These are phyloP conservation scores for Macaranga tanarius DNA, from an alignment of 441 rosid species.

Conservation along the genomic window DNA sequence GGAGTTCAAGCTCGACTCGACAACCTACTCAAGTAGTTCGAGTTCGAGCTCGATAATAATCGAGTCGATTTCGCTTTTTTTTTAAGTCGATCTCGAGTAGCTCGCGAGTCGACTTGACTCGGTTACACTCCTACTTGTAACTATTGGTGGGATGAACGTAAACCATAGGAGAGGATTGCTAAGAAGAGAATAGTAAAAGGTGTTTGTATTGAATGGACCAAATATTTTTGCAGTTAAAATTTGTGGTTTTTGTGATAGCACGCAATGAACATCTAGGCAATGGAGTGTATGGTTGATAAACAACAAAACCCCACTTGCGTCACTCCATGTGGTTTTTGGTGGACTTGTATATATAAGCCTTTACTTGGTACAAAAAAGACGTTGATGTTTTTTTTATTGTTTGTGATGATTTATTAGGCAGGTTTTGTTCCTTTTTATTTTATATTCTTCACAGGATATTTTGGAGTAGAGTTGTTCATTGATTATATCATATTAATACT, in stretches of 20 bases:
- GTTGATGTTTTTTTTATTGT: no score
- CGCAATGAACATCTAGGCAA: not conserved
- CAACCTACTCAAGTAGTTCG: no score
- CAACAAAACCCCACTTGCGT: slow-evolving; percentile 22
- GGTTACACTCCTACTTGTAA: no score
- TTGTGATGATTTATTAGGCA: not conserved
- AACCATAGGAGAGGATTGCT: not conserved
- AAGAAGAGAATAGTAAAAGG: not conserved
- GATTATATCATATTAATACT: no score
- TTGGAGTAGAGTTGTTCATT: not conserved
- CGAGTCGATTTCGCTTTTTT: no score
- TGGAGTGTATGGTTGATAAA: slow-evolving; percentile 11
- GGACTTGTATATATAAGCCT: not conserved
- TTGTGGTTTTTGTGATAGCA: slow-evolving; percentile 5
- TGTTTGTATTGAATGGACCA: not conserved
- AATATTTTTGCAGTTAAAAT: not conserved
- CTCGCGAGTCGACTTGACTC: no score
- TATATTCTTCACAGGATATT: not conserved
- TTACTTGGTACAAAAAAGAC: not conserved
- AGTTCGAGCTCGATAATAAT: no score
- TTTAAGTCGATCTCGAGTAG: no score
- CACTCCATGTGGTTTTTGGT: not conserved
- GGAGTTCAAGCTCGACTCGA: no score
- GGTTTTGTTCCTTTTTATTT: not conserved
- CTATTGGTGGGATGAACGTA: not conserved